Base-by-base conservation (phyloP, 2,329 filamentous ascomycete genomes). In the Arthrobotrys conoides region DNA sequence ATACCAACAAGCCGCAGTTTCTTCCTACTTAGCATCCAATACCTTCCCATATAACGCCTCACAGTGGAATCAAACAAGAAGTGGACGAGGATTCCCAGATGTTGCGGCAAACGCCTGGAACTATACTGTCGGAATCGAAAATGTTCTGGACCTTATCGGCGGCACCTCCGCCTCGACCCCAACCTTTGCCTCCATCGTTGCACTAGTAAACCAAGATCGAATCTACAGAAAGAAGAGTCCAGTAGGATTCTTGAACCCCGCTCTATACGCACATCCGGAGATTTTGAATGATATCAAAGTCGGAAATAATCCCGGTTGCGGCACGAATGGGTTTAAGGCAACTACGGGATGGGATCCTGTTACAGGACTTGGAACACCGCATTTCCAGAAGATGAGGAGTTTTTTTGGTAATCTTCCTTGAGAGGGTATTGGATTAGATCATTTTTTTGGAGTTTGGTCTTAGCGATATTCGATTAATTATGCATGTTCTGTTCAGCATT, bases 51-150 rank as follows among this genome's bases (percentile, higher is more conserved):
- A 86, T 80, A 69, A 71, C 16, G 51, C 55, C 82, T 88, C 84
- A 83, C 84, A 82, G 80, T 85, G 86, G 22, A 86, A 90, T 80
- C 87, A 86, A 83, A 86, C 86, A 82, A 83, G 84, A 14, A 81
- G 81, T 1, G 88, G 88, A 0, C 86, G 88, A 27, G 88, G 84
- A 0, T 88, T 88, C 82, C 88, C 88, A 0, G 88, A 89, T 82
- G 86, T 92, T 27, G 87, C 90, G 0, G 88, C 88, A 82, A 85
- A 57, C 84, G 85, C 3, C 76, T 83, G n/a, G 82, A 85, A 71
- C 22, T 78, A 78, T 51, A 72, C 68, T 2, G 44, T 68, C 24
- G 86, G 86, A 1, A 85, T 85, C 5, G 86, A 78, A 38, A 71
- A 71, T 33, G 75, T 78, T n/a, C 27, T 78, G 22, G 75, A 78